Base-by-base conservation (phyloP, 2,329 filamentous ascomycete species). In the Epichloe gansuensis region DNA sequence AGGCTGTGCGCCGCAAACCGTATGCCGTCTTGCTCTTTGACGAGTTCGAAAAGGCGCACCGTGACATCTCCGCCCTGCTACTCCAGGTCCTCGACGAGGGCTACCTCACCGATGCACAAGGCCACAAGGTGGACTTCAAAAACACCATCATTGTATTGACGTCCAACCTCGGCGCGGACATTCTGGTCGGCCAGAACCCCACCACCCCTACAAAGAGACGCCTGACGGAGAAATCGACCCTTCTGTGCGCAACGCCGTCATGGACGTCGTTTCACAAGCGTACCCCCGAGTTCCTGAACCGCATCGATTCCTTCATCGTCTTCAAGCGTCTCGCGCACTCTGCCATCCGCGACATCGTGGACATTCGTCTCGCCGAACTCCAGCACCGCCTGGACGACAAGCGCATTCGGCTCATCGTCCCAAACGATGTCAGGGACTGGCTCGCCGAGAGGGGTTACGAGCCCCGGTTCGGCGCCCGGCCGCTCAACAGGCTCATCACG, bases 91-190 rank as follows among this genome's bases (percentile, higher is more conserved):
- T 98, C 0, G 93, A 97, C 64, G 93, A 97, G 67, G 93, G 93
- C 3, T 96, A 93, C 72, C 78, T 98, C 48, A 97, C 91, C 0
- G 93, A 97, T 65, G 83, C 89, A 0, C 91, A 97, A 70, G 93
- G 93, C 35, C 91, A 95, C 73, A 95, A 93, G 69, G 86, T 98
- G 55, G 93, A 97, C 66, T 97, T 97, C 75, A 80, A 87, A 56
- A 97, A 96, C 69, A 96, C 91, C 7, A 86, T 97, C 62, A 96
- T 97, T 59, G 91, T 97, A 2, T 78, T 98, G 52, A 97, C 93
- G 0, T 95, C 90, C 39, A 98, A 98, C 66, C 79, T 98, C 2
- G 93, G 93, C 41, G 91, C 93, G 13, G 82, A 95, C 53, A 91
- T 95, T 48, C 83, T 98, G 11, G 86, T 96, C 17, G 86, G 85